A percentile compares a stretch with the other conserved stretches of the same genome.
Conservation (phyloP, 1,284 basidiomycete genomes). For the Puccinia novopanici region DNA sequence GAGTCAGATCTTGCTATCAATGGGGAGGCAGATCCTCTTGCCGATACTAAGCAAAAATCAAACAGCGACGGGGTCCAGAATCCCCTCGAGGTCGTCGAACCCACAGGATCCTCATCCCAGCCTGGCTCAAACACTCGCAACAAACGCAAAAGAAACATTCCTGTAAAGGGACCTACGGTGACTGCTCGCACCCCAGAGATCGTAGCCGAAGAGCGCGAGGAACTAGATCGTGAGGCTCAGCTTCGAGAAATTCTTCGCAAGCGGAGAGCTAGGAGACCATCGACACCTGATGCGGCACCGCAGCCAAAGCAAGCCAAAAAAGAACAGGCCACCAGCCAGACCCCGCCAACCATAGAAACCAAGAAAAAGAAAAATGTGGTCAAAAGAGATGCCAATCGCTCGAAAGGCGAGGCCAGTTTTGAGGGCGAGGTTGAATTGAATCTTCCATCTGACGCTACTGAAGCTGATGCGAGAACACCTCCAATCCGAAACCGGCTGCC, state of each 20-base stretch:
- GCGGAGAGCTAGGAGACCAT: conserved; percentile 25
- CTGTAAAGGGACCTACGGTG: background rate
- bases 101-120: background rate
- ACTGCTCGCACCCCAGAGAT: conserved; percentile 7
- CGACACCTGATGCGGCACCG: background rate
- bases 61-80: background rate
- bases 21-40: background rate
- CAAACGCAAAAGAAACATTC: conserved; percentile 8
- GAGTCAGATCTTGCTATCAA: background rate
- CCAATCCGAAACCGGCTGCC: conserved; percentile 11
- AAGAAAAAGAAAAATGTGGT: conserved; percentile 33
- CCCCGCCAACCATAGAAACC: background rate
- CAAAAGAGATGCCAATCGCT: background rate
- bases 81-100: background rate
- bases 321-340: background rate
- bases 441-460: conserved; percentile 22
- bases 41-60: background rate
- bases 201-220: conserved; percentile 9
- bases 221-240: conserved; percentile 39
- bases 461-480: conserved; percentile 10
- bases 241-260: conserved; percentile 39
- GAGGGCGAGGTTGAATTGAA: conserved; percentile 32
- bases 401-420: background rate
- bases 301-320: conserved; percentile 7
- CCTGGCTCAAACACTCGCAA: conserved; percentile 17